phyloP scores from a whole-genome alignment of 2,329 filamentous ascomycete genomes.

The Metarhizium sp. region DNA sequence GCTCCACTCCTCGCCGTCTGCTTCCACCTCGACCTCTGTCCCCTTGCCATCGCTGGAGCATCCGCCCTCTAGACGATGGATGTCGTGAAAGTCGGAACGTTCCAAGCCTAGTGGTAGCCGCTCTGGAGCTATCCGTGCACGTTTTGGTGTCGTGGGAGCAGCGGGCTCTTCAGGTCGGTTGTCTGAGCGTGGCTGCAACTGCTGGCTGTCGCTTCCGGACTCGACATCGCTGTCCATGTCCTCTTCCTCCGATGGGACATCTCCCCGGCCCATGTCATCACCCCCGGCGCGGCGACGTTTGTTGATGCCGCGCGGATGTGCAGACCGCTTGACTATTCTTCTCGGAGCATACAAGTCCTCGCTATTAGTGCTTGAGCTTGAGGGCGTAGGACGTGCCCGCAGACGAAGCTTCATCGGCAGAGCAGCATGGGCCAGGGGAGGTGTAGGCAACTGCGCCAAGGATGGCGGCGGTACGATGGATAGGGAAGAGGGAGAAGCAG shows the following conservation, averaged over 20 bases:
- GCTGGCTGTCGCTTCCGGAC: constrained; percentile 11
- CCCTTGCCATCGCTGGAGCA: constrained; percentile 15
- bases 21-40: constrained; percentile 32
- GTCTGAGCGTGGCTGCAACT: constrained; percentile 12
- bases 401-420: constrained; percentile 46
- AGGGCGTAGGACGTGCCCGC: constrained; percentile 31
- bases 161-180: constrained; percentile 5
- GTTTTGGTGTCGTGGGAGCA: constrained; percentile 46
- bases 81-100: constrained; percentile 46
- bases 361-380: constrained; percentile 13
- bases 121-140: constrained; percentile 50
- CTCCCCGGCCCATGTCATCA: constrained; percentile 35
- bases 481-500: constrained; percentile 14
- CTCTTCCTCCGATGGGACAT: constrained; percentile 17
- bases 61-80: constrained; percentile 26
- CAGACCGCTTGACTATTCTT: constrained; percentile 43
- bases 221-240: constrained; percentile 29
- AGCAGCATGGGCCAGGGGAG: constrained; percentile 42
- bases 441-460: constrained; percentile 39
- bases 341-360: constrained; percentile 27
- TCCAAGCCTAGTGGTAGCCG: constrained; percentile 51
- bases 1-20: constrained; percentile 45
- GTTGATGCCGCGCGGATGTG: constrained; percentile 37
- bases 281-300: constrained; percentile 42
- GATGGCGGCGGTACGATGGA: constrained; percentile 22